Conservation (phyloP, 2,329 filamentous ascomycete species). For the Dactylella cylindrospora region DNA sequence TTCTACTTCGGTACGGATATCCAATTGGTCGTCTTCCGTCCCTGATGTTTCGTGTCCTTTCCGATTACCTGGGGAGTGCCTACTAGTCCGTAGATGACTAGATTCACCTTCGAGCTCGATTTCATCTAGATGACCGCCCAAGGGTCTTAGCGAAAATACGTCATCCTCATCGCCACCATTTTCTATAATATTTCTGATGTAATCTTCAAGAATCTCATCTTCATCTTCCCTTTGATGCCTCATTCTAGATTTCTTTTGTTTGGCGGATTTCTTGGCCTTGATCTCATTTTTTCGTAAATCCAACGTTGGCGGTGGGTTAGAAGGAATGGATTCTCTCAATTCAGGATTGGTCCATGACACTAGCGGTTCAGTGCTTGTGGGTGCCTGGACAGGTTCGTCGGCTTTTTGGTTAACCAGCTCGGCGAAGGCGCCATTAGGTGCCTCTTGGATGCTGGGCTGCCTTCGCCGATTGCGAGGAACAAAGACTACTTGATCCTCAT, state of each 20-base stretch:
- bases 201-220: slow-evolving; percentile 19
- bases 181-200: slow-evolving; percentile 28
- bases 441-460: background rate
- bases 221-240: slow-evolving; percentile 1
- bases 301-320: no score
- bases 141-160: slow-evolving; percentile 7
- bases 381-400: no score
- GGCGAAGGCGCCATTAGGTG: no score
- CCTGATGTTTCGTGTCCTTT: background rate
- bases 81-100: no score
- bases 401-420: no score
- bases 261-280: background rate
- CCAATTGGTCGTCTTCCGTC: background rate
- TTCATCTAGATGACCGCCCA: slow-evolving; percentile 12
- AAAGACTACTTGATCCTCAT: slow-evolving; percentile 27
- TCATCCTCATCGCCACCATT: slow-evolving; percentile 6
- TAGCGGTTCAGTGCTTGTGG: no score
- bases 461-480: slow-evolving; percentile 23
- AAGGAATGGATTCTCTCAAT: no score
- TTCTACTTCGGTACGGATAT: slow-evolving; percentile 5
- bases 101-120: no score
- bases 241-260: background rate
- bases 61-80: no score
- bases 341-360: no score
- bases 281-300: no score